A percentile compares a stretch with the other conserved stretches of the same genome.
Evolutionary conservation across 768 basidiomycete species (phyloP).

Genomic region (Lepiota brunneoincarnata): DNA sequence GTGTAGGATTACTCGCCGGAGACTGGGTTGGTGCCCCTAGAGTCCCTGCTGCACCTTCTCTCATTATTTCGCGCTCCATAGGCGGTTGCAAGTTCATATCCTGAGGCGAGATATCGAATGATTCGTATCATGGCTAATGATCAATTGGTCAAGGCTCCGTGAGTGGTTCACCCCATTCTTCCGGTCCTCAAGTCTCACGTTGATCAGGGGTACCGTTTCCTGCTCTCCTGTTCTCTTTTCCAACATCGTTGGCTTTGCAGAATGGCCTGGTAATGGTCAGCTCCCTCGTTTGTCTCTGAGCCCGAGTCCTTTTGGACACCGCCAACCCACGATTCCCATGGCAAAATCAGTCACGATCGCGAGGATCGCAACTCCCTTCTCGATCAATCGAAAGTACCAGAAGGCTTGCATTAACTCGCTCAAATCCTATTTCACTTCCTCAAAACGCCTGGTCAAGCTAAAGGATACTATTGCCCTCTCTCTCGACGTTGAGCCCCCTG

Average conservation of each 20-base stretch:
- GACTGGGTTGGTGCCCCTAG: slow-evolving; percentile 62
- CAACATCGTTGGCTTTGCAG: slow-evolving; percentile 41
- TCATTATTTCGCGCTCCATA: slow-evolving; percentile 22
- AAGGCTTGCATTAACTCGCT: slow-evolving; percentile 57
- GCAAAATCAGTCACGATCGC: slow-evolving; percentile 74
- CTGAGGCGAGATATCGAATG: slow-evolving; percentile 41
- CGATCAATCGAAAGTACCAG: slow-evolving; percentile 65
- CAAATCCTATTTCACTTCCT: slow-evolving; percentile 55
- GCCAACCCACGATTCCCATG: slow-evolving; percentile 58
- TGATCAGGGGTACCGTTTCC: slow-evolving; percentile 34
- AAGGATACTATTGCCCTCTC: slow-evolving; percentile 72
- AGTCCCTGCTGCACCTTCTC: not conserved
- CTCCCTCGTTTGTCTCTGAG: slow-evolving; percentile 33
- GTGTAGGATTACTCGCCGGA: slow-evolving; percentile 63
- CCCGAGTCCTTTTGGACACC: slow-evolving; percentile 60
- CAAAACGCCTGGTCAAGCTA: slow-evolving; percentile 58
- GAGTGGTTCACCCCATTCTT: slow-evolving; percentile 15
- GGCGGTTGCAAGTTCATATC: slow-evolving; percentile 47
- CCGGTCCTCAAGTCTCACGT: not conserved
- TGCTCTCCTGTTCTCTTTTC: slow-evolving; percentile 52
- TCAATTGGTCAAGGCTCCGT: slow-evolving; percentile 33
- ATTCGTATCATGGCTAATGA: slow-evolving; percentile 59
- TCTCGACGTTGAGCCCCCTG: slow-evolving; percentile 50
- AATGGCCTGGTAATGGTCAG: slow-evolving; percentile 15
- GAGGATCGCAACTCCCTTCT: slow-evolving; percentile 74